Evolutionary conservation across 148 eudicot species (phyloP), one percentile per base, ranked within the genome.

Genomic region (Vaccinium macrocarpon): DNA sequence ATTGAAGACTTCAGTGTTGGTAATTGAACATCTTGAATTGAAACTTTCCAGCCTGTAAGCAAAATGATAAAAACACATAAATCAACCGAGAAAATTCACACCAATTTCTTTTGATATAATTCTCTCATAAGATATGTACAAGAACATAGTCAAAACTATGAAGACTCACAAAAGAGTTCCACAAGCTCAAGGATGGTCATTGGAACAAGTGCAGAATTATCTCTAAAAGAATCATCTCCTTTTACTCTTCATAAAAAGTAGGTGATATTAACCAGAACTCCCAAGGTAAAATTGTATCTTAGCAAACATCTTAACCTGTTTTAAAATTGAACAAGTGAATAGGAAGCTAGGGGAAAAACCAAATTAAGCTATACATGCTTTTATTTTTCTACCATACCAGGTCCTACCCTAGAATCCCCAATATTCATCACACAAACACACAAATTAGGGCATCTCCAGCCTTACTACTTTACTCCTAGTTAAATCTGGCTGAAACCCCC

Each of bases 21-120:
- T 84, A 76, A 93, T 90, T 49, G 94, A 92, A 87, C 98, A 95
- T 82, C 91, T 89, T 64, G 89, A 82, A 88, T 87, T 84, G 74
- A 91, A 89, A 76, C 68, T 85, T 62, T 86, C 86, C 75, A 91
- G 84, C 90, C 98, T 95, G 95, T 87, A 86, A 81, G 38, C 84
- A 88, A 50, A 19, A 61, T 10, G 56, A 48, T 16, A n/a, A n/a
- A n/a, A 25, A 79, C 42, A n/a, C 52, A 21, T 21, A 21, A 81
- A 53, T 82, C 48, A 35, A 7, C 29, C 29, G 53, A 48, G 57
- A 68, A 68, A 82, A 50, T 50, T 29, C 48, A 35, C 32, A 15
- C 62, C 46, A 19, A 18, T 51, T 51, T 55, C 38, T 1, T 14
- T 27, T 50, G 10, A 51, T 82, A 19, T 72, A 52, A 19, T 51